These are phyloP conservation scores for Coniella lustricola DNA, from an alignment of 2,329 filamentous ascomycete genomes.

Conservation along the genomic window DNA sequence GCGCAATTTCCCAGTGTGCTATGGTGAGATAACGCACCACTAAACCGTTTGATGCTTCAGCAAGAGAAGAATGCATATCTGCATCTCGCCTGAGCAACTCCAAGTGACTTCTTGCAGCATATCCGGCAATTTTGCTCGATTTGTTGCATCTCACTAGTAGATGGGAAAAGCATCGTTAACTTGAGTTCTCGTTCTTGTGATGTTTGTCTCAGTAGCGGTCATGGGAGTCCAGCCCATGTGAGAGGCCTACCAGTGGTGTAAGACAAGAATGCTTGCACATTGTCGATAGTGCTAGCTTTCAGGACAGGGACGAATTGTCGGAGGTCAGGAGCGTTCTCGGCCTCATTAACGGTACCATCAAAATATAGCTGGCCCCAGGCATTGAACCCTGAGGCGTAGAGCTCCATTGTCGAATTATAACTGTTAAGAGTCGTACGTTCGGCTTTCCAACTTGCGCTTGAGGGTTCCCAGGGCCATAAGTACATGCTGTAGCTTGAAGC, in stretches of 20 bases:
- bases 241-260: conserved; percentile 38
- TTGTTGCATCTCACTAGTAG: neutral
- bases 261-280: conserved; percentile 30
- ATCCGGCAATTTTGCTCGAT: conserved; percentile 14
- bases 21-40: conserved; percentile 24
- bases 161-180: neutral
- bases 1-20: neutral
- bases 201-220: neutral
- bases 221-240: conserved; percentile 17
- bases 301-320: conserved; percentile 37
- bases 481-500: no score
- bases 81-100: neutral
- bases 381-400: conserved; percentile 52
- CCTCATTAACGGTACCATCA: neutral
- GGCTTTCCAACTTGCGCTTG: no score
- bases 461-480: no score
- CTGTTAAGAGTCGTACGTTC: no score
- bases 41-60: conserved; percentile 23
- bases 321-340: conserved; percentile 39
- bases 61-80: conserved; percentile 15
- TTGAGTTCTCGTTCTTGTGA: no score
- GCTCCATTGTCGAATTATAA: conserved; percentile 30
- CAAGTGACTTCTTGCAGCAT: conserved; percentile 14
- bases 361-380: conserved; percentile 50
- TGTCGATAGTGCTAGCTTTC: conserved; percentile 27